Conservation (phyloP, 257 asterid genomes). For the Solanum gracilifrons region DNA sequence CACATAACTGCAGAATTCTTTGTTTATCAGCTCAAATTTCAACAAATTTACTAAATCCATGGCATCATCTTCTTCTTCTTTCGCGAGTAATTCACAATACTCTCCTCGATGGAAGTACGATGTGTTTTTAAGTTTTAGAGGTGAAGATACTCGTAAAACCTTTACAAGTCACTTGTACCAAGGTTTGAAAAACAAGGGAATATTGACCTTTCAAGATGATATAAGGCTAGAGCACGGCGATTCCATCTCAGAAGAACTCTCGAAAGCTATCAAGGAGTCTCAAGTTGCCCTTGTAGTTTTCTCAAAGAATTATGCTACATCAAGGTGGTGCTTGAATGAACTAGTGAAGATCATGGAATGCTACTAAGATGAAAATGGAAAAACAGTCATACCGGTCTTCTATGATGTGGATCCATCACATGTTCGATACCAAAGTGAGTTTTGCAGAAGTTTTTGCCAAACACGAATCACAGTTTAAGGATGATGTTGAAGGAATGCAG, state of each 20-base stretch:
- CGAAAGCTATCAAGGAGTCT: neutral
- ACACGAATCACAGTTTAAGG: neutral
- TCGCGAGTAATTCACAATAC: neutral
- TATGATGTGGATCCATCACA: neutral
- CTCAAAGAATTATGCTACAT: neutral
- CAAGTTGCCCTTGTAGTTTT: neutral
- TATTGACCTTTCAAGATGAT: neutral
- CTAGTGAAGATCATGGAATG: neutral
- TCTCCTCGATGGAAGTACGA: neutral
- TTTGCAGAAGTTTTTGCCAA: neutral
- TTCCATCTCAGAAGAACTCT: neutral
- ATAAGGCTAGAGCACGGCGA: neutral
- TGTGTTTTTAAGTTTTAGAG: neutral
- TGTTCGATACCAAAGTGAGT: neutral
- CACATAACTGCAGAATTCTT: neutral
- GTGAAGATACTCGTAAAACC: neutral
- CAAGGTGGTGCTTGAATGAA: neutral
- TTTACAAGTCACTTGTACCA: neutral
- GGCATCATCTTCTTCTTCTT: neutral
- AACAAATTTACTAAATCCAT: neutral
- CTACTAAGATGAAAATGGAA: neutral
- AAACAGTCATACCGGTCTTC: neutral
- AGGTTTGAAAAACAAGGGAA: neutral
- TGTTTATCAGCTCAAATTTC: neutral
- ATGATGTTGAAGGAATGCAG: neutral